Base-by-base conservation (phyloP, 1,139 yeast genomes). In the Yamadazyma dendronema region DNA sequence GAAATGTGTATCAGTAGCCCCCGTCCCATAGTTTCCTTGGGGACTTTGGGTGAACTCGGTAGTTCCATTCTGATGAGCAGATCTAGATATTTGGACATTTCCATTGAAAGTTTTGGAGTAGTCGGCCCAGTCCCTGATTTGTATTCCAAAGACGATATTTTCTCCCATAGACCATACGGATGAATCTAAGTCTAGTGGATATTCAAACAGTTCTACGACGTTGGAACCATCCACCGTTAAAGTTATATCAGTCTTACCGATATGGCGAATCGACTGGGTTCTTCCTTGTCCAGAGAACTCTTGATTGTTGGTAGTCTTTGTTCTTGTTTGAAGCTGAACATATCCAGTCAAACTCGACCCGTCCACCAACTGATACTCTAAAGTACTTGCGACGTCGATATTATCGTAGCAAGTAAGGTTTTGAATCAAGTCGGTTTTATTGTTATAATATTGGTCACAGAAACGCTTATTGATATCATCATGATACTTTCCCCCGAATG, bases 1-100 rank as follows among this genome's bases (percentile, higher is more conserved):
- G 55, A 64, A 75, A 41, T 65, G 65, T 13, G 79, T 64, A 3
- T 47, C 48, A 30, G 61, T 52, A 2, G 59, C 46, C 2, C 81
- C 84, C 30, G 50, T 46, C 0, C 84, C 85, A 48, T 67, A 63
- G 48, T 79, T 79, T 1, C 83, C 82, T 8, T 48, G 41, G 11
- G 75, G 69, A 3, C 77, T 55, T 3, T 77, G 38, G 2, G 66
- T 58, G 46, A 62, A 79, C 4, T 46, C 46, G 0, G 84, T 76
- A 1, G 77, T 63, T 24, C 84, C 85, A 41, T 61, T 57, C 45
- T 68, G 73, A 4, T 36, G 37, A 13, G 52, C 37, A n/a, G 41
- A 39, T 2, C 35, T 31, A 15, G 26, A 14, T 12, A 21, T 4
- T 1, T 17, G 5, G 9, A 17, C 9, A 12, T 13, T 13, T 7